Evolutionary conservation across 2,329 filamentous ascomycete species (phyloP), one percentile per base, ranked within the genome.

Genomic region (Hypoxylon sp.): DNA sequence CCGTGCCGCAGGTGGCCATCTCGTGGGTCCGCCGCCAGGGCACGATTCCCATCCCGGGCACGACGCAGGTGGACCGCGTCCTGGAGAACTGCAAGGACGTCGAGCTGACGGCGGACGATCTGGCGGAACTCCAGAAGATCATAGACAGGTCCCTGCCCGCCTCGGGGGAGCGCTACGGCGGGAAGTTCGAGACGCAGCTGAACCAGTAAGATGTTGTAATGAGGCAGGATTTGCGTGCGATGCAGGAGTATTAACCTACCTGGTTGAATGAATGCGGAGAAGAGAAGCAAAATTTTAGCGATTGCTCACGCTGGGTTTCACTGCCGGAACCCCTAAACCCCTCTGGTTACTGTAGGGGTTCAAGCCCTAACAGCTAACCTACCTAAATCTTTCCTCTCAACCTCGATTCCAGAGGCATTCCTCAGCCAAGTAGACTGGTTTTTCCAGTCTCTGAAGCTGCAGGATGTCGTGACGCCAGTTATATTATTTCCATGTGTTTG

Each of bases 1-100:
- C 83, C 1, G 69, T 79, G 4, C 79, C 80, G 2, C 85, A 88
- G 74, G 73, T 88, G 11, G 85, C 85, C 3, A 72, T 89, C 11
- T 79, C 77, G 17, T 89, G 86, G 84, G 74, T 84, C 2, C 67
- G 76, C 44, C 69, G 73, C 4, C 78, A 80, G 56, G 81, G 76
- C 0, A 77, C 84, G 26, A 78, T 86, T 30, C 83, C 83, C 2
- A 67, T 71, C 8, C 64, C 66, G 4, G 69, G 70, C 6, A 46
- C 68, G 8, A 56, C 79, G 0, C 82, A 76, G 7, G 71, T 73
- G 22, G 76, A 73, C 20, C 77, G 83, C 11, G 75, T 86, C 4
- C 59, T 75, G 17, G 84, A 87, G 74, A 87, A 87, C 65, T 72
- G 74, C 56, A 77, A 74, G 59, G 52, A 74, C 17, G 72, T 80